Percentiles rank a stretch among this genome's conserved stretches.
Evolutionary conservation across 768 basidiomycete species (phyloP).

Genomic region (Asterophora parasitica): DNA sequence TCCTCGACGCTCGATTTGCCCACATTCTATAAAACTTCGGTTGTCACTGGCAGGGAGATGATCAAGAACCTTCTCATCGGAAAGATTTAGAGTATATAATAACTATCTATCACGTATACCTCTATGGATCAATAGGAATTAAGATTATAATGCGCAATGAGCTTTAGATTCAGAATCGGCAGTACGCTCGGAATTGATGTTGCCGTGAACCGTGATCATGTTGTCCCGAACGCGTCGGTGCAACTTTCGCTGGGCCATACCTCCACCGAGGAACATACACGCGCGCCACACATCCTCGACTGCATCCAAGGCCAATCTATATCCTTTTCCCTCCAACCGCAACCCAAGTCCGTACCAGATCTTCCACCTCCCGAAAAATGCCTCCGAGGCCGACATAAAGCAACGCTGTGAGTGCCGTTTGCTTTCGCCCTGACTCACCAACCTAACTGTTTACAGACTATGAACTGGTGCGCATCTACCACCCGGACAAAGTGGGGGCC

Average conservation of each 20-base stretch:
- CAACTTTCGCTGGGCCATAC: background rate
- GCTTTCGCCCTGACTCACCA: background rate
- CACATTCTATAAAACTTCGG: constrained; percentile 73
- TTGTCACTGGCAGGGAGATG: constrained; percentile 82
- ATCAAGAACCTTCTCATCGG: constrained; percentile 74
- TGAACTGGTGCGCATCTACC: constrained; percentile 75
- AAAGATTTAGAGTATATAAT: constrained; percentile 59
- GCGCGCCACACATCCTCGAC: background rate
- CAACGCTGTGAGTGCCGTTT: constrained; percentile 41
- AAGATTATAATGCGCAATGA: too few relatives aligned
- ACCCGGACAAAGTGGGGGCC: constrained; percentile 58
- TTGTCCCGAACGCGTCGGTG: constrained; percentile 2
- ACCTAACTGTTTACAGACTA: constrained; percentile 45
- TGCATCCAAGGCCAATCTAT: constrained; percentile 21
- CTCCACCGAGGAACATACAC: background rate
- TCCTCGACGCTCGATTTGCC: constrained; percentile 86
- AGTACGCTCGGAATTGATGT: background rate
- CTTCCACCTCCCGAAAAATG: constrained; percentile 53
- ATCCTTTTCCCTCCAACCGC: constrained; percentile 45
- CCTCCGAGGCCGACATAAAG: constrained; percentile 51
- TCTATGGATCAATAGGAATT: background rate
- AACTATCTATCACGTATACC: background rate
- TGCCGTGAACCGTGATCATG: constrained; percentile 1
- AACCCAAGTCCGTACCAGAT: constrained; percentile 60
- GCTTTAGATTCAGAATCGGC: too few relatives aligned